A percentile compares a stretch with the other conserved stretches of the same genome.
These are phyloP conservation scores for Gossypioides kirkii DNA, from an alignment of 345 rosid genomes.

Conservation along the genomic window DNA sequence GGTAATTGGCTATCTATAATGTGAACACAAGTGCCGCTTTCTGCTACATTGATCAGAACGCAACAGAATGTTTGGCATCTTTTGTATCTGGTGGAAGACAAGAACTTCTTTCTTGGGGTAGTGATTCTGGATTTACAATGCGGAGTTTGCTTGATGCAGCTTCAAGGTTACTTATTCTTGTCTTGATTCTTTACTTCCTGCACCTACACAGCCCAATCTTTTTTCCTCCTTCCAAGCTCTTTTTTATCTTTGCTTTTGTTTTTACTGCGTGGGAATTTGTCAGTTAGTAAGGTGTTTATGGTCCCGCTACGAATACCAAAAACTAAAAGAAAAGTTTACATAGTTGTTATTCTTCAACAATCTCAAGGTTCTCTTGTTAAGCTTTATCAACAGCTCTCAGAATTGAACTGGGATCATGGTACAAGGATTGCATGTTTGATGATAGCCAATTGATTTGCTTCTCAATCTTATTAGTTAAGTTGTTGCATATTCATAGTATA, in stretches of 20 bases:
- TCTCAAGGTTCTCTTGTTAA: background rate
- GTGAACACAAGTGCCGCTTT: constrained; percentile 23
- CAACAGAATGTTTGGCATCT: constrained; percentile 87
- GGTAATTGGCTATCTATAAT: background rate
- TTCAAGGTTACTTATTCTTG: constrained; percentile 52
- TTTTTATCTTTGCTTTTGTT: background rate
- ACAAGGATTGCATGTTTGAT: background rate
- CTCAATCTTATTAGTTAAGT: background rate
- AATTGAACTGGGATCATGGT: background rate
- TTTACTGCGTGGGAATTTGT: background rate
- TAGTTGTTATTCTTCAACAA: background rate
- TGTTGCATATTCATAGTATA: background rate
- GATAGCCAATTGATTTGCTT: background rate
- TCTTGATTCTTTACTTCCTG: background rate
- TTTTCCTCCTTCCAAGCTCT: background rate
- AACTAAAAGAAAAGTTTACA: background rate
- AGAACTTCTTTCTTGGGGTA: constrained; percentile 77
- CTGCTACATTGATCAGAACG: constrained; percentile 54
- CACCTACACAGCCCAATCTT: background rate
- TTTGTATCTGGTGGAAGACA: constrained; percentile 68
- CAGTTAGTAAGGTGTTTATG: background rate
- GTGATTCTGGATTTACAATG: constrained; percentile 71
- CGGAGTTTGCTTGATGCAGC: constrained; percentile 90
- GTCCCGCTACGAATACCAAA: background rate
- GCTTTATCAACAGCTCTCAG: background rate